Base-by-base conservation (phyloP, 495 filamentous ascomycete genomes). In the Podospora comata region DNA sequence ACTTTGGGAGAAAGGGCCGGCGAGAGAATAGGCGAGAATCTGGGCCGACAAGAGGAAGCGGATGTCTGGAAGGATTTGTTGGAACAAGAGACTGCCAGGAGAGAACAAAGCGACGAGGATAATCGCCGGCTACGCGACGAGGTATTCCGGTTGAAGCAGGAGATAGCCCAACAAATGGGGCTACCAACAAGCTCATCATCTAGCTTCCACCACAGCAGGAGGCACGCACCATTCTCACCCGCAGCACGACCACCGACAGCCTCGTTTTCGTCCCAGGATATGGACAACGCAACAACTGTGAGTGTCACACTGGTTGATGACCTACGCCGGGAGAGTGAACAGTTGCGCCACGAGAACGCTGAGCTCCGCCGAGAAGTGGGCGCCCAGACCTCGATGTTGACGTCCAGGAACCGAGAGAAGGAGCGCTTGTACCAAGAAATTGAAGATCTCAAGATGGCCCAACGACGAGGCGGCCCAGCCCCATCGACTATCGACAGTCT, bases 331-430 rank as follows among this genome's bases (percentile, higher is more conserved):
- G 91, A 94, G 72, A 83, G 87, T 57, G 90, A 92, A 60, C 89
- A 94, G 68, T 82, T 97, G 30, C 89, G 91, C 61, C 92, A 93
- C 70, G 95, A 98, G 75, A 98, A 97, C 72, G 92, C 92, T 15
- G 94, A 97, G 74, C 81, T 99, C 18, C 87, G 92, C 44, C 90
- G 94, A 60, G 94, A 98, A 76, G 90, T 98, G 30, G 92, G 93
- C 67, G 95, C 96, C 13, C 95, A 99, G 77, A 96, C 93, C 0
- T 97, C 93, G 0, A 99, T 98, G 94, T 87, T 99, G 7, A 97
- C 96, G 4, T 97, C 95, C 39, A 86, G 95, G 6, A 97, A 98
- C 72, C 88, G 92, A 39, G 95, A 99, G 76, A 94, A 95, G 74
- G 94, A 97, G 72, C 89, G 93, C 4, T 83, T 99, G 18, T 96